A percentile compares a stretch with the other conserved stretches of the same genome.
Evolutionary conservation across 1,284 basidiomycete species (phyloP).

Genomic region (Apiotrichum akiyoshidainum): DNA sequence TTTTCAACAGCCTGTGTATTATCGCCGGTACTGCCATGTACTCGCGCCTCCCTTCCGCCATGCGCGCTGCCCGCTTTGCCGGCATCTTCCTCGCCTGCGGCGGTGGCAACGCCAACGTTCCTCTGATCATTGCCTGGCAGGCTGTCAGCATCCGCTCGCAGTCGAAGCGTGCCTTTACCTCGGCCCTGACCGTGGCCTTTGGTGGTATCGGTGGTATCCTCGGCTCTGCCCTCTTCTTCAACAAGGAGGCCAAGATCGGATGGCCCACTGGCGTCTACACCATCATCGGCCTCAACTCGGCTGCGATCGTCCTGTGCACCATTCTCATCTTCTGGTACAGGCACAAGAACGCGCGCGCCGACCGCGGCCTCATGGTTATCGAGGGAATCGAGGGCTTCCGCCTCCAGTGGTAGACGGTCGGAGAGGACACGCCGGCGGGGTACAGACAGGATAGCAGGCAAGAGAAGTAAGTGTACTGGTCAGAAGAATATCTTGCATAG

Average conservation of each 20-base stretch:
- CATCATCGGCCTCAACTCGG: constrained; percentile 14
- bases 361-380: constrained; percentile 10
- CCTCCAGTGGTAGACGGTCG: constrained; percentile 11
- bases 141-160: constrained; percentile 51
- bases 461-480: too few relatives aligned
- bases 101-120: constrained; percentile 39
- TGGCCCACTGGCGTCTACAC: constrained; percentile 18
- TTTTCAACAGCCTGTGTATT: constrained; percentile 9
- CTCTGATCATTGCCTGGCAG: constrained; percentile 40
- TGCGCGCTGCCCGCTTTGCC: constrained; percentile 47
- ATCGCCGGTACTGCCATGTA: constrained; percentile 16
- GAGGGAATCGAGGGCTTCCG: constrained; percentile 16
- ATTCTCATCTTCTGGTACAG: constrained; percentile 11
- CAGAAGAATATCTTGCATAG: too few relatives aligned
- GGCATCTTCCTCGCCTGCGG: constrained; percentile 51
- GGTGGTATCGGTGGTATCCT: constrained; percentile 53
- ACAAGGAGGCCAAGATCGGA: constrained; percentile 8
- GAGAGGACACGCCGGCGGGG: too few relatives aligned
- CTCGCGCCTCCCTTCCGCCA: constrained; percentile 10
- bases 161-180: constrained; percentile 45
- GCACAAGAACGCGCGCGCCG: constrained; percentile 12
- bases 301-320: neutral
- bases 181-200: constrained; percentile 49
- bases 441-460: too few relatives aligned
- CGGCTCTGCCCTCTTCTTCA: constrained; percentile 13